Conservation (phyloP, 78 protist species). For the Creolimax fragrantissima region DNA sequence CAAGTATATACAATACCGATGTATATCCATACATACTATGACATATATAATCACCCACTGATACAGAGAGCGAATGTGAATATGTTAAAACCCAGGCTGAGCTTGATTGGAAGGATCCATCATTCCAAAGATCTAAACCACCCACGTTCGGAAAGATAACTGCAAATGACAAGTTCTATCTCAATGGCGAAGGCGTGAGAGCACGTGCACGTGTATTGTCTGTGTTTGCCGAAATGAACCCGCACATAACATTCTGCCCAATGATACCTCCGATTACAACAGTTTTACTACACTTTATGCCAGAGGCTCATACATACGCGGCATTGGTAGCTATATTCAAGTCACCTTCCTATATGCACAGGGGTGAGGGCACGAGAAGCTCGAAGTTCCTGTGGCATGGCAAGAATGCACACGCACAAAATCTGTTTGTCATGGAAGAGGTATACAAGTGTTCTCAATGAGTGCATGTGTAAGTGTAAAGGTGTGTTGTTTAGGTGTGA, state of each 20-base stretch:
- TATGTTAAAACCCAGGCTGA: no score
- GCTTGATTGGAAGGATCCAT: background rate
- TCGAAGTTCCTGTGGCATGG: background rate
- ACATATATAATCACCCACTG: no score
- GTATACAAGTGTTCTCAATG: no score
- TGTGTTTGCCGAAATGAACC: background rate
- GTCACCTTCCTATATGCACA: background rate
- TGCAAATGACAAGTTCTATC: background rate
- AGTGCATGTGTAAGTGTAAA: no score
- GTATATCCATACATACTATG: no score
- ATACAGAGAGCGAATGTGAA: no score
- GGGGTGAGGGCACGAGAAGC: background rate
- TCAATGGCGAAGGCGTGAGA: background rate
- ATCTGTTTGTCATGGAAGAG: background rate
- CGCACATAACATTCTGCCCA: background rate
- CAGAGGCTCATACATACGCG: background rate
- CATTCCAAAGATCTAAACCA: background rate
- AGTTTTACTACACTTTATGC: background rate
- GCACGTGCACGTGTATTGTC: background rate
- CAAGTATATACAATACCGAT: no score
- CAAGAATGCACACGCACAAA: background rate
- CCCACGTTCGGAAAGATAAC: background rate
- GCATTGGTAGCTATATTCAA: background rate
- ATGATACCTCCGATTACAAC: background rate
- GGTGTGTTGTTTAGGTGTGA: background rate